Evolutionary conservation across 139 green algal species (phyloP).

Genomic region (Yamagishiella unicocca): DNA sequence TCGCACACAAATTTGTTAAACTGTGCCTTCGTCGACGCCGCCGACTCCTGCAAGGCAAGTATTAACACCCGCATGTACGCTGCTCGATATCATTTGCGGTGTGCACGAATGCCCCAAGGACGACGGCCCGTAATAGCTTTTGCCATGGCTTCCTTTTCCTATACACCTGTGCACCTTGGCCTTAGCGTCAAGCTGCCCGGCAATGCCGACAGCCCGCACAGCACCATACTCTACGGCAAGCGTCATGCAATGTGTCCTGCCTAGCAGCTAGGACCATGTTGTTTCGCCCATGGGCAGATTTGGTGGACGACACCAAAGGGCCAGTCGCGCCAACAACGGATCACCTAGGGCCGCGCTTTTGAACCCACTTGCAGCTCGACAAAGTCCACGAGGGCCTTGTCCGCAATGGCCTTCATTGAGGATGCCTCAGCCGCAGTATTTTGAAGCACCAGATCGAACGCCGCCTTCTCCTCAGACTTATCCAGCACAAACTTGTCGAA

Average conservation of each 20-base stretch:
- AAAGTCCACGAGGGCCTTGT: constrained; percentile 29
- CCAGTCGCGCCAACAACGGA: too few species aligned
- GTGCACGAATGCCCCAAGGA: not conserved
- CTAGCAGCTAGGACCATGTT: too few species aligned
- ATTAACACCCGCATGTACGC: not conserved
- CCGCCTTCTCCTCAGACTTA: constrained; percentile 42
- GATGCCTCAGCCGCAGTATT: not conserved
- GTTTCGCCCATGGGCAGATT: too few species aligned
- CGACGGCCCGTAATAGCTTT: not conserved
- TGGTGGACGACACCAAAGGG: too few species aligned
- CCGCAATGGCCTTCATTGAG: constrained; percentile 4
- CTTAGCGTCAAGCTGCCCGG: not conserved
- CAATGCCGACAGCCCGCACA: not conserved
- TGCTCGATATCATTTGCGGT: not conserved
- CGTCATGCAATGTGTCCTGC: not conserved
- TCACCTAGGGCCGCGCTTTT: too few species aligned
- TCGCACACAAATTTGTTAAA: constrained; percentile 11
- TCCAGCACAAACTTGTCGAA: constrained; percentile 40
- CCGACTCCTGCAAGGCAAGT: not conserved
- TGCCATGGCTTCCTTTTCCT: too few species aligned
- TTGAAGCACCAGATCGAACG: constrained; percentile 28
- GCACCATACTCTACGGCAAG: not conserved
- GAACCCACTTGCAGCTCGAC: not conserved
- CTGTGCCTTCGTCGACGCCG: not conserved
- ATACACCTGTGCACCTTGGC: not conserved